A percentile compares a stretch with the other conserved stretches of the same genome.
phyloP scores from a whole-genome alignment of 768 basidiomycete species.

The Dioszegia crocea region DNA sequence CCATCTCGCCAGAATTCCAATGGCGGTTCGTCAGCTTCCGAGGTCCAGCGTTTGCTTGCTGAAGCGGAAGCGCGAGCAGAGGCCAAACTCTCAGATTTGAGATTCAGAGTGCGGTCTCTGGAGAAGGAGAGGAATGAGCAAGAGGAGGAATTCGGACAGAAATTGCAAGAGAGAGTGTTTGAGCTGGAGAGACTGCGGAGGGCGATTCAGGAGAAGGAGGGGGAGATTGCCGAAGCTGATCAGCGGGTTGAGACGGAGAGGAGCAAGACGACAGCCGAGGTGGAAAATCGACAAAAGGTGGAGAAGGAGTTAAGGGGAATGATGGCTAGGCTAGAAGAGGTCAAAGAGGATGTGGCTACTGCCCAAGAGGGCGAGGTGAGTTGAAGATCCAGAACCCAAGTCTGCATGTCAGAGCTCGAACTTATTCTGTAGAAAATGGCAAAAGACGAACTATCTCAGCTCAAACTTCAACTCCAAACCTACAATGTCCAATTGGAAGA shows the following conservation, averaged over 20 bases:
- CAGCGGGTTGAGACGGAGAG: conserved; percentile 52
- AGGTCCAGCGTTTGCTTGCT: conserved; percentile 61
- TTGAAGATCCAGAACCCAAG: background rate
- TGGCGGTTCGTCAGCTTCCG: conserved; percentile 19
- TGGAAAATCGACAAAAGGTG: conserved; percentile 45
- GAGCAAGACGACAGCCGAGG: conserved; percentile 58
- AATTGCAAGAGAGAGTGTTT: conserved; percentile 69
- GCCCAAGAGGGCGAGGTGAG: conserved; percentile 54
- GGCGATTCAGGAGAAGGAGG: conserved; percentile 59
- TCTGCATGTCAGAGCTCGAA: background rate
- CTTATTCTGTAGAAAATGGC: conserved; percentile 51
- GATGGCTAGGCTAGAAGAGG: conserved; percentile 52
- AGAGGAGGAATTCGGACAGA: conserved; percentile 84
- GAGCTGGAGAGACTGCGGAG: conserved; percentile 72
- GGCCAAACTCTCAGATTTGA: conserved; percentile 66
- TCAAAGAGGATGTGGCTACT: conserved; percentile 50
- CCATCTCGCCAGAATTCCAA: background rate
- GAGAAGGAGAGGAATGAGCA: conserved; percentile 82
- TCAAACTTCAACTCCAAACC: conserved; percentile 43
- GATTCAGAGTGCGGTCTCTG: conserved; percentile 58
- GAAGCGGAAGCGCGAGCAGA: conserved; percentile 75
- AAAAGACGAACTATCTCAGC: conserved; percentile 46
- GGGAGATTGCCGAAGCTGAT: conserved; percentile 60
- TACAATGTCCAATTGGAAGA: conserved; percentile 73
- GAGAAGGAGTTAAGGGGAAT: conserved; percentile 50